A percentile compares a stretch with the other conserved stretches of the same genome.
Conservation (phyloP, 305 asterid species). For the Fraxinus ornus region DNA sequence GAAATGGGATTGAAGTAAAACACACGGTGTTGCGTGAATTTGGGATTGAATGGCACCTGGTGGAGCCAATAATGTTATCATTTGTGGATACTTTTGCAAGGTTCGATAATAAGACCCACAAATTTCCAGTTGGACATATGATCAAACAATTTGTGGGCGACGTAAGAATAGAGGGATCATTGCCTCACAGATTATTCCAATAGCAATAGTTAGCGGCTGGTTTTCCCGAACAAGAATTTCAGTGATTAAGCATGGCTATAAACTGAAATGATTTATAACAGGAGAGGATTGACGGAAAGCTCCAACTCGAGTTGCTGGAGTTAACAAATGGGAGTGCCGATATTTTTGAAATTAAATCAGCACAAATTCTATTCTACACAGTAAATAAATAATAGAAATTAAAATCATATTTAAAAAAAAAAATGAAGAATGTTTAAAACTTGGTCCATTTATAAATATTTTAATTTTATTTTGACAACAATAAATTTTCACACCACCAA, state of each 20-base stretch:
- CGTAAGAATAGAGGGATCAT: neutral
- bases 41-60: constrained; percentile 28
- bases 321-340: neutral
- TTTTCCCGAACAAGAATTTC: no score
- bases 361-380: no score
- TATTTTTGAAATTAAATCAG: neutral
- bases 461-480: no score
- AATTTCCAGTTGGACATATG: constrained; percentile 27
- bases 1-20: constrained; percentile 40
- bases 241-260: no score
- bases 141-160: constrained; percentile 48
- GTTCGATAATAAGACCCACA: neutral
- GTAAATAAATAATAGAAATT: no score
- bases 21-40: constrained; percentile 12
- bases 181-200: neutral
- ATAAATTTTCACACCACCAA: no score
- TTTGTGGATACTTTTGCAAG: neutral
- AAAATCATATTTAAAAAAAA: no score
- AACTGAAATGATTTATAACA: neutral
- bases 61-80: constrained; percentile 29
- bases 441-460: no score
- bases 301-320: neutral
- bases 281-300: neutral
- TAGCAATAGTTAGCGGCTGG: no score
- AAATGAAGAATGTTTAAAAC: no score